A percentile compares a stretch with the other conserved stretches of the same genome.
Evolutionary conservation across 495 filamentous ascomycete genomes (phyloP).

Genomic region (Recurvomyces mirabilis): DNA sequence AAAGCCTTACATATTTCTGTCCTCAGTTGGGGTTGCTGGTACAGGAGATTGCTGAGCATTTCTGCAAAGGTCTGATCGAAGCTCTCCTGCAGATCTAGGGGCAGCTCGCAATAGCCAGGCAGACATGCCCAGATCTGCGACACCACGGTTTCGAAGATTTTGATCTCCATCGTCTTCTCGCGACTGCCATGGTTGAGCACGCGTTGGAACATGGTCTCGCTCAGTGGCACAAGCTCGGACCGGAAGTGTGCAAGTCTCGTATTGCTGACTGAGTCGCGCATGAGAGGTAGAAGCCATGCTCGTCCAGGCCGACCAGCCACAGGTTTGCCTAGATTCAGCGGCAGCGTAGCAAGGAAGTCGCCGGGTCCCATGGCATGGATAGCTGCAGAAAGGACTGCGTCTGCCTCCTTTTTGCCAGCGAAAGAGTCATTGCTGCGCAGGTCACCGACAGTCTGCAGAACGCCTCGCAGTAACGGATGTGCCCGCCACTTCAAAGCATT

Average conservation of each 20-base stretch:
- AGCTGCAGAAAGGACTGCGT: slow-evolving; percentile 75
- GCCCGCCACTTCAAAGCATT: slow-evolving; percentile 77
- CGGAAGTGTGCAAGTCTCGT: slow-evolving; percentile 79
- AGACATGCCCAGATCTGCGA: slow-evolving; percentile 90
- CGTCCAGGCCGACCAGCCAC: slow-evolving; percentile 65
- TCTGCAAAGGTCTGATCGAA: slow-evolving; percentile 88
- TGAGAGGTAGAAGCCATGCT: slow-evolving; percentile 86
- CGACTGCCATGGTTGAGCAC: slow-evolving; percentile 66
- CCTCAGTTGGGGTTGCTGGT: slow-evolving; percentile 79
- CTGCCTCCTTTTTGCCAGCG: slow-evolving; percentile 86
- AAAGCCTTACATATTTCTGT: slow-evolving; percentile 76
- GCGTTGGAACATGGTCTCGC: slow-evolving; percentile 78
- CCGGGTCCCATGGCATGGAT: slow-evolving; percentile 81
- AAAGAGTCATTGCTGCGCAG: slow-evolving; percentile 83
- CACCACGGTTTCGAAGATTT: slow-evolving; percentile 93
- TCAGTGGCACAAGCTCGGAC: slow-evolving; percentile 73
- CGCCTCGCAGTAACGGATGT: slow-evolving; percentile 57
- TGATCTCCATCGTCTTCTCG: slow-evolving; percentile 84
- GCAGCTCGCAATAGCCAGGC: slow-evolving; percentile 90
- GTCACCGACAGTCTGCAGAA: slow-evolving; percentile 71
- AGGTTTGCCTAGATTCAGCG: slow-evolving; percentile 71
- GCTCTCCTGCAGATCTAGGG: slow-evolving; percentile 57
- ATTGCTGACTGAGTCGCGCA: slow-evolving; percentile 75
- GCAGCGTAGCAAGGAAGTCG: slow-evolving; percentile 64
- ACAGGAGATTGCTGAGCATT: slow-evolving; percentile 78